These are phyloP conservation scores for Arthrobotrys sinensis DNA, from an alignment of 2,329 filamentous ascomycete species.

Conservation along the genomic window DNA sequence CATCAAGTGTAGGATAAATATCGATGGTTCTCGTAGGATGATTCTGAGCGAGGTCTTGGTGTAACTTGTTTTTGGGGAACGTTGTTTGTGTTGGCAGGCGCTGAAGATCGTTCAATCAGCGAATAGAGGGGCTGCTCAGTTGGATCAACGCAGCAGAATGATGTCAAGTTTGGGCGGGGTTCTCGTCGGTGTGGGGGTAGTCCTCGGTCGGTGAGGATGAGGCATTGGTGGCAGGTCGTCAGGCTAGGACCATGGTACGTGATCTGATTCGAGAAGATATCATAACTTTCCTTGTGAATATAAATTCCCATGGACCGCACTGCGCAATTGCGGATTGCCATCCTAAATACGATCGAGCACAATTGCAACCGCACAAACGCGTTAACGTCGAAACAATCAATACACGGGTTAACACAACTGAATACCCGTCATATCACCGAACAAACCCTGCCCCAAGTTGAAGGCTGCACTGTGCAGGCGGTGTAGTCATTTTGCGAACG, in stretches of 20 bases:
- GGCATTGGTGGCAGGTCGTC: background rate
- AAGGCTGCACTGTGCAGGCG: too few species aligned
- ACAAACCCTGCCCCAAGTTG: too few species aligned
- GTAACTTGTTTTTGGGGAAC: background rate
- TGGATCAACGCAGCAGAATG: conserved; percentile 26
- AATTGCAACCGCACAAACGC: too few species aligned
- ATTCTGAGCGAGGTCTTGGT: background rate
- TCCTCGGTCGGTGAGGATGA: background rate
- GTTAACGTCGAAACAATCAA: too few species aligned
- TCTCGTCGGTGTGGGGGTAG: background rate
- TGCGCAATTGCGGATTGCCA: background rate
- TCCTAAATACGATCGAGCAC: background rate
- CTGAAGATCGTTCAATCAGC: background rate
- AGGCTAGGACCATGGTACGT: background rate
- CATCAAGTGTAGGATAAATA: background rate
- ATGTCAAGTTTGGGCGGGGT: conserved; percentile 1
- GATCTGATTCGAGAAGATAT: too few species aligned
- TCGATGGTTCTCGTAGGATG: background rate
- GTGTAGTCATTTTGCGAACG: too few species aligned
- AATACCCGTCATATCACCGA: too few species aligned
- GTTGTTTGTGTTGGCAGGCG: conserved; percentile 1
- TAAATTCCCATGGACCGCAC: background rate
- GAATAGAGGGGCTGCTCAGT: background rate
- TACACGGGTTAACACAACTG: too few species aligned
- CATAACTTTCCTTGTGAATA: background rate